Percentiles rank a stretch among this genome's conserved stretches.
Evolutionary conservation across 1,284 basidiomycete genomes (phyloP).

Genomic region (Ustilago shanxiensis): DNA sequence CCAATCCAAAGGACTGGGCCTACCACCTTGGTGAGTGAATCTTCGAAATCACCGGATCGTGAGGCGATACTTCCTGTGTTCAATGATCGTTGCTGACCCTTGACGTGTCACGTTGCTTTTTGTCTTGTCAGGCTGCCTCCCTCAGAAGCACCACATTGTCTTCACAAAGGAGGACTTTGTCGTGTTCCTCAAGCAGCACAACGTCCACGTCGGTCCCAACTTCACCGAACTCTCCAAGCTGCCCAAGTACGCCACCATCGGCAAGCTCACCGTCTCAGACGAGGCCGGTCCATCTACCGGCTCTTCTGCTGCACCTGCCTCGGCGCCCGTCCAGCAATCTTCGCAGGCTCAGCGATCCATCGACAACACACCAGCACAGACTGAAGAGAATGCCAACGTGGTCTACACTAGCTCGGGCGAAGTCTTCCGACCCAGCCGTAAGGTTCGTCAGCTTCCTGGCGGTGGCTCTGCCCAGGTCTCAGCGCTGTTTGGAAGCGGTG

Average conservation of each 20-base stretch:
- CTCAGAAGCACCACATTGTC: slow-evolving; percentile 55
- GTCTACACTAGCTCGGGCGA: slow-evolving; percentile 60
- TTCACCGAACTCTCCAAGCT: slow-evolving; percentile 58
- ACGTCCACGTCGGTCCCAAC: slow-evolving; percentile 59
- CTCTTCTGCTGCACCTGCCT: slow-evolving; percentile 9
- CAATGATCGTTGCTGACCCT: too few relatives aligned
- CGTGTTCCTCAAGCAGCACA: slow-evolving; percentile 62
- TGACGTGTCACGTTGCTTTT: too few relatives aligned
- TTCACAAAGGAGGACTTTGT: slow-evolving; percentile 63
- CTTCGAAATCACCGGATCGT: neutral
- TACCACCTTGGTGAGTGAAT: slow-evolving; percentile 56
- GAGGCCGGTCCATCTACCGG: slow-evolving; percentile 27
- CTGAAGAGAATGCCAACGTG: slow-evolving; percentile 27
- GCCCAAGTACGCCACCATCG: slow-evolving; percentile 61
- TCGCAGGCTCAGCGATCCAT: slow-evolving; percentile 12
- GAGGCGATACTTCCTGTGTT: too few relatives aligned
- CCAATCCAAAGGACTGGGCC: slow-evolving; percentile 64
- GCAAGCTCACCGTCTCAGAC: slow-evolving; percentile 44
- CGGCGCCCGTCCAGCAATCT: slow-evolving; percentile 6
- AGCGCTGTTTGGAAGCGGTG: slow-evolving; percentile 56
- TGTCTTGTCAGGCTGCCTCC: slow-evolving; percentile 38
- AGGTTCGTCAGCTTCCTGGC: slow-evolving; percentile 61
- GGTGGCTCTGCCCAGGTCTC: slow-evolving; percentile 56
- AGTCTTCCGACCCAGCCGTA: slow-evolving; percentile 60
- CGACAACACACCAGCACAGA: slow-evolving; percentile 8